Base-by-base conservation (phyloP, 768 basidiomycete species). In the Tricholoma matsutake region DNA sequence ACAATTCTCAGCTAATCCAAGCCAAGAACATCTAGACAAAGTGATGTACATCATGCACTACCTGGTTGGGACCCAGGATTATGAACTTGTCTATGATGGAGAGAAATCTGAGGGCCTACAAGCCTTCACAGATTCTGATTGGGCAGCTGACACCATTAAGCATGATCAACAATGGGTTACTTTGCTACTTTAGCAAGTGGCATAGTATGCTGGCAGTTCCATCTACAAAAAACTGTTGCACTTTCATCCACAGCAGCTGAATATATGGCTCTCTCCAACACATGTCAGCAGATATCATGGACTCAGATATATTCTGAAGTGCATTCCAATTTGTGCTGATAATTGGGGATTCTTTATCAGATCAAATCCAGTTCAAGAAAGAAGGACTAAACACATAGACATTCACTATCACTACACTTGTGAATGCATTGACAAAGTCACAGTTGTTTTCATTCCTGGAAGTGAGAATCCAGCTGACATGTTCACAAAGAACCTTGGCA, bases 341-440 rank as follows among this genome's bases (percentile, higher is more conserved):
- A 82, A 81, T 60, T 64, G 72, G 16, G 73, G 72, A 0, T 70
- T 77, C 25, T 63, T 56, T 1, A 66, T 81, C 2, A 60, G 75
- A 0, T 61, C 70, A 4, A 76, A 81, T n/a, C n/a, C n/a, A n/a
- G n/a, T n/a, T n/a, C n/a, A n/a, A n/a, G n/a, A n/a, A n/a, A n/a
- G n/a, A n/a, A n/a, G n/a, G n/a, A n/a, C n/a, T n/a, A n/a, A 79
- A 63, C 81, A 81, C 66, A 76, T 83, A 57, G 75, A 43, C n/a
- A 43, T 43, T 43, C 41, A 7, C 41, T 43, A 43, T 43, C 41
- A 43, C 18, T 43, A 43, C 16, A 43, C 18, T 18, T 18, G 41
- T 9, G 41, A 43, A 43, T 43, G 41, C 16, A 43, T 43, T 9
- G 18, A 18, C 1, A 13, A 43, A 11, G 41, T 43, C n/a, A 18